Percentiles rank a stretch among this genome's conserved stretches.
Conservation (phyloP, 768 basidiomycete species). For the Dendrothele bispora region DNA sequence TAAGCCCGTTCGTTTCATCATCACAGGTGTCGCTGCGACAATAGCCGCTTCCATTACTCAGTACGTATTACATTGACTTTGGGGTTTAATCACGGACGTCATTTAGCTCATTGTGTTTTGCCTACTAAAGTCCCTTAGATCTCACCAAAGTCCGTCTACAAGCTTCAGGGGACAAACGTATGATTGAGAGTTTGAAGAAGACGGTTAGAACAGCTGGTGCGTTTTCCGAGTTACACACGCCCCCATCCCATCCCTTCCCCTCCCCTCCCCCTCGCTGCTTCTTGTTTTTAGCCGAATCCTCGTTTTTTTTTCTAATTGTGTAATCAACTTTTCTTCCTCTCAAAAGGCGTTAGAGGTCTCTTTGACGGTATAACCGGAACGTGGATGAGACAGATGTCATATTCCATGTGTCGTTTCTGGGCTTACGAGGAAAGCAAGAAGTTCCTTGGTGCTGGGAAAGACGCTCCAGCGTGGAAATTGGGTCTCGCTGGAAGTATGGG, state of each 20-base stretch:
- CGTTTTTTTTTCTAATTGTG: too few species aligned
- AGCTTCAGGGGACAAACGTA: constrained; percentile 89
- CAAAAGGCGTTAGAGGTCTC: constrained; percentile 61
- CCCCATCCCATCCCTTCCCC: constrained; percentile 38
- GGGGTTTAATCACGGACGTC: neutral
- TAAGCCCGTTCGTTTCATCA: neutral
- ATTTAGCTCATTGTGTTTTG: neutral
- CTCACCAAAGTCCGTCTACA: constrained; percentile 91
- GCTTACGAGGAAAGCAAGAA: constrained; percentile 92
- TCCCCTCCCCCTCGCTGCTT: constrained; percentile 24
- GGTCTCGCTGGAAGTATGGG: constrained; percentile 85
- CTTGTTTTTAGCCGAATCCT: too few species aligned
- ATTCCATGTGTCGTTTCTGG: constrained; percentile 91
- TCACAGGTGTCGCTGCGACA: constrained; percentile 77
- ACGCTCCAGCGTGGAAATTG: constrained; percentile 79
- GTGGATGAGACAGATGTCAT: constrained; percentile 90
- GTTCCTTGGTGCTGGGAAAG: constrained; percentile 66
- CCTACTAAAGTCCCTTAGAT: constrained; percentile 63
- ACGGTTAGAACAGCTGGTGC: constrained; percentile 77
- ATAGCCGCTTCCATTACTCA: constrained; percentile 90
- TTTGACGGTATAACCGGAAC: constrained; percentile 89
- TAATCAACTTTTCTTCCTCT: neutral
- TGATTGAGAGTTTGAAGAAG: constrained; percentile 82
- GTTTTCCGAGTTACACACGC: constrained; percentile 15
- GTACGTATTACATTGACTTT: constrained; percentile 38